phyloP scores from a whole-genome alignment of 176 grass and related monocot species.

The Stipa capillata region DNA sequence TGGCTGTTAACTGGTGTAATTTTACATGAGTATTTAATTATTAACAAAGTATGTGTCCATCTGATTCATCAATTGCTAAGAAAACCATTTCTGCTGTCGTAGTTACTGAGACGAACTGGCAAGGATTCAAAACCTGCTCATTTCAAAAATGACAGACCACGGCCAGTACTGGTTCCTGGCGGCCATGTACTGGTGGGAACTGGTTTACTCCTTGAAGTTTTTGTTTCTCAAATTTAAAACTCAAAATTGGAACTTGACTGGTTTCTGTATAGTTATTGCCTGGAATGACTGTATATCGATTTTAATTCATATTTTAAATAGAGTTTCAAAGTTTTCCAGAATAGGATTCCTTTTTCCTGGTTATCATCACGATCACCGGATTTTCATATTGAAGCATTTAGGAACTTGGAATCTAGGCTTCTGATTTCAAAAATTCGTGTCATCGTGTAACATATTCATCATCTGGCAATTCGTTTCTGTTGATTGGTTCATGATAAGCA shows the following conservation, averaged over 20 bases:
- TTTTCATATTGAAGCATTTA: neutral
- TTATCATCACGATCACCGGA: neutral
- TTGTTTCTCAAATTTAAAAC: neutral
- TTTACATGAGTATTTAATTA: neutral
- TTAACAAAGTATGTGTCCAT: neutral
- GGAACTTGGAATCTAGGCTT: no score
- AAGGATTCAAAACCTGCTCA: neutral
- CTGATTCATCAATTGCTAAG: neutral
- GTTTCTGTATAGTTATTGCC: neutral
- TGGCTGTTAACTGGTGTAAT: neutral
- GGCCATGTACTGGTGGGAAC: neutral
- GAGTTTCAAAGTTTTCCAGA: neutral
- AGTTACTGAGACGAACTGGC: neutral
- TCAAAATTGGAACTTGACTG: neutral
- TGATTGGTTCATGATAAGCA: no score
- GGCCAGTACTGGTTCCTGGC: neutral
- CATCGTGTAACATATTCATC: no score
- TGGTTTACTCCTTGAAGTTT: neutral
- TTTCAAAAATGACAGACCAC: neutral
- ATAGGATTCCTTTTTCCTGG: neutral
- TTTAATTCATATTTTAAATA: neutral
- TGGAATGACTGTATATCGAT: neutral
- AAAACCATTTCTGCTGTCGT: neutral
- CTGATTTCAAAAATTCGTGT: no score
- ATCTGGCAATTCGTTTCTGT: no score